Base-by-base conservation (phyloP, 495 filamentous ascomycete species). In the Hypoxylon rickii region DNA sequence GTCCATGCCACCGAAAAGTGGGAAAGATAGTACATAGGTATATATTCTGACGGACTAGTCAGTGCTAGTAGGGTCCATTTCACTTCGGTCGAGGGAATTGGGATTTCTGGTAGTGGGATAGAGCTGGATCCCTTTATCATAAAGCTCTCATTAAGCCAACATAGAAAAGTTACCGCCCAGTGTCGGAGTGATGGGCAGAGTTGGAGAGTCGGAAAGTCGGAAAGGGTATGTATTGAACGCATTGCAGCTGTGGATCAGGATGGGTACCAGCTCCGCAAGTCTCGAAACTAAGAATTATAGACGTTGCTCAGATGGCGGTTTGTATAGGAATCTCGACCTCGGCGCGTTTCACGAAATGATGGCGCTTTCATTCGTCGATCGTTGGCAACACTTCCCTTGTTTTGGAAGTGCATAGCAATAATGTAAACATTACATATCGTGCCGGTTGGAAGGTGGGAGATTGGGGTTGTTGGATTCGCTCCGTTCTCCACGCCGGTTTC, bases 381-480 rank as follows among this genome's bases (percentile, higher is more conserved):
- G 3, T 29, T 51, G 13, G 18, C 41, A n/a, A 51, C 38, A 24
- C 37, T 31, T 37, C 41, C 21, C 24, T 46, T 33, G 10, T 12
- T 54, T n/a, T 4, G 15, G 18, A 42, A 31, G 24, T 37, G 21
- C 19, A 31, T 17, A 10, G 11, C 48, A 57, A 52, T 51, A 46
- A 50, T 44, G 58, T 57, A 62, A 39, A 62, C 48, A 62, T 57
- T 57, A 57, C 56, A 62, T 56, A 62, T 62, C 46, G 38, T 56
- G 57, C 47, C 21, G 17, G 16, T 49, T 49, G 52, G 33, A 45
- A 44, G 34, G 39, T 38, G 39, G 19, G 49, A 57, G 21, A 24
- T 31, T 18, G 15, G 46, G 43, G 29, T n/a, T 3, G 41, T 34
- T 18, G 15, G 33, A 32, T 40, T 24, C 17, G 36, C 33, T 36